phyloP scores from a whole-genome alignment of 768 basidiomycete genomes.

The Hortiboletus campestris region DNA sequence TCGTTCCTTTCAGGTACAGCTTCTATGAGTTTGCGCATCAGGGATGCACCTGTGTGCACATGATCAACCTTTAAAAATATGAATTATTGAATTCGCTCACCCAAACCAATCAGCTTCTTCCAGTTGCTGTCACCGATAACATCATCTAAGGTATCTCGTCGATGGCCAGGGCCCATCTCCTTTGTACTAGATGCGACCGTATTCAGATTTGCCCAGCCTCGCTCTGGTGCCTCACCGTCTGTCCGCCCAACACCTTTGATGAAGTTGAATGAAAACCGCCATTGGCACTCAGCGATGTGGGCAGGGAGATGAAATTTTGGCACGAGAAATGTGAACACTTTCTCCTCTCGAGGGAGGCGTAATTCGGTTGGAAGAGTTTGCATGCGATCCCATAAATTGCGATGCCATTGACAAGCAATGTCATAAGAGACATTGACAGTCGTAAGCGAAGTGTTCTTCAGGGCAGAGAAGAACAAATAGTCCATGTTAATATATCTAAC shows the following conservation, averaged over 20 bases:
- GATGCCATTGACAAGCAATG: neutral
- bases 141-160: conserved; percentile 38
- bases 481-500: too few relatives aligned
- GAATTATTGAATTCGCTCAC: conserved; percentile 15
- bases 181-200: neutral
- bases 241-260: neutral
- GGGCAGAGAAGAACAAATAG: too few relatives aligned
- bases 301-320: conserved; percentile 40
- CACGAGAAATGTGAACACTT: conserved; percentile 16
- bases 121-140: conserved; percentile 34
- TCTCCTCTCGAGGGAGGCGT: too few relatives aligned
- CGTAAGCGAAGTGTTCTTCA: too few relatives aligned
- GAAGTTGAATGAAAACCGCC: conserved; percentile 33
- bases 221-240: conserved; percentile 36
- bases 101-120: conserved; percentile 31
- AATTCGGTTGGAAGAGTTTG: too few relatives aligned
- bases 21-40: too few relatives aligned
- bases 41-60: too few relatives aligned
- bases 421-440: neutral
- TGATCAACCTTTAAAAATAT: too few relatives aligned
- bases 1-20: too few relatives aligned
- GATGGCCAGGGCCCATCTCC: conserved; percentile 37
- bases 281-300: conserved; percentile 32
- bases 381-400: too few relatives aligned
- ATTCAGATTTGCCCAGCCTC: conserved; percentile 37